Evolutionary conservation across 495 filamentous ascomycete species (phyloP).

Genomic region (Copromyces sp.): DNA sequence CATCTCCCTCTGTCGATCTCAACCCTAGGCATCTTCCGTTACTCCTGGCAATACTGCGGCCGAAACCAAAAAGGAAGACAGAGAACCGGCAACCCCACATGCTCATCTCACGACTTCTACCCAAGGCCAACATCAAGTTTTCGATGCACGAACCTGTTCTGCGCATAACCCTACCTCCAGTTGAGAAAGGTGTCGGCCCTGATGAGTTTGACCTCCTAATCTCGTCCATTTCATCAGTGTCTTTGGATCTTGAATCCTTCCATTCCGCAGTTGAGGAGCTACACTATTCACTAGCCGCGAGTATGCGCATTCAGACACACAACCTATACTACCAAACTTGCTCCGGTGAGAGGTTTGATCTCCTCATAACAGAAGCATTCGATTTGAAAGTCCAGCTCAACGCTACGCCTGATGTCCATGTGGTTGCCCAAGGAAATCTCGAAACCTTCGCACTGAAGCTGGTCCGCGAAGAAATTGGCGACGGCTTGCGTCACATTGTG

Average conservation of each 20-base stretch:
- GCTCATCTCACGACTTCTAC: constrained; percentile 81
- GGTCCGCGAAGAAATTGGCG: constrained; percentile 81
- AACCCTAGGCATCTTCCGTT: constrained; percentile 87
- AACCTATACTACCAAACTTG: constrained; percentile 92
- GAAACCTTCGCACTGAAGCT: constrained; percentile 84
- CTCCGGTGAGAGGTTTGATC: constrained; percentile 67
- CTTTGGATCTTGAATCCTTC: constrained; percentile 84
- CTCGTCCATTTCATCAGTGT: constrained; percentile 83
- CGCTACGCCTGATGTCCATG: constrained; percentile 75
- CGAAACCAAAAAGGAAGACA: constrained; percentile 39
- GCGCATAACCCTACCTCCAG: constrained; percentile 70
- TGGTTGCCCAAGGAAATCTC: constrained; percentile 67
- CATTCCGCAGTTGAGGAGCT: constrained; percentile 77
- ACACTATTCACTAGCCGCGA: constrained; percentile 76
- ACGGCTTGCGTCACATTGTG: constrained; percentile 84
- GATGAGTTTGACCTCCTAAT: constrained; percentile 91
- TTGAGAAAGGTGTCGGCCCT: constrained; percentile 50
- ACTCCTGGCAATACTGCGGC: constrained; percentile 61
- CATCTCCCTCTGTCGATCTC: constrained; percentile 91
- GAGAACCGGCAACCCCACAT: constrained; percentile 40
- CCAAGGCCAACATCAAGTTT: constrained; percentile 89
- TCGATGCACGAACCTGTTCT: constrained; percentile 94
- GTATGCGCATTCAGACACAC: constrained; percentile 74
- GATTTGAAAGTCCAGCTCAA: constrained; percentile 78
- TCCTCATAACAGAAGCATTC: constrained; percentile 74